Evolutionary conservation across 1,284 basidiomycete species (phyloP).

Genomic region (Phellopilus nigrolimitatus): DNA sequence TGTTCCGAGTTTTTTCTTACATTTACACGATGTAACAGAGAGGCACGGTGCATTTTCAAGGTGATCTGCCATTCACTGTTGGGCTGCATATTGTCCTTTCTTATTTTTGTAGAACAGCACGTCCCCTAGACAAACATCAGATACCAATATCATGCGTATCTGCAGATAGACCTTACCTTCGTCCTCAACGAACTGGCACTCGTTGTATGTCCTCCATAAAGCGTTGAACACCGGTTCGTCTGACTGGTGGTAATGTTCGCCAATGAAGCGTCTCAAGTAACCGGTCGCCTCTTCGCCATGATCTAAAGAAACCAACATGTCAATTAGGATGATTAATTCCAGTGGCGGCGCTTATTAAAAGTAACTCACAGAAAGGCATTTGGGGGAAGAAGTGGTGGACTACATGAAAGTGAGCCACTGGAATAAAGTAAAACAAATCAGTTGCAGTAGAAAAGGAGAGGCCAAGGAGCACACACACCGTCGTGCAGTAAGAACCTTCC

Average conservation of each 20-base stretch:
- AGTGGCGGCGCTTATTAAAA: background rate
- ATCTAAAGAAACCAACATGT: conserved; percentile 28
- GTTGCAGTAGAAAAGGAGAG: background rate
- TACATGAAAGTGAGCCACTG: conserved; percentile 41
- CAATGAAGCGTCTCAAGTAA: conserved; percentile 47
- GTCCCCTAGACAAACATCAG: conserved; percentile 29
- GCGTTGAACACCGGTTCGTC: conserved; percentile 46
- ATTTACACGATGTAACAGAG: no score
- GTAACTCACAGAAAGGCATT: conserved; percentile 31
- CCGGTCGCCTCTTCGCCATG: conserved; percentile 48
- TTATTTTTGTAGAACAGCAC: conserved; percentile 65
- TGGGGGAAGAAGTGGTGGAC: conserved; percentile 35
- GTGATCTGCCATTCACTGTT: no score
- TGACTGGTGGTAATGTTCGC: conserved; percentile 46
- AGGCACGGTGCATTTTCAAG: no score
- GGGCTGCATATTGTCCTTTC: conserved; percentile 34
- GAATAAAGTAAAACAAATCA: background rate
- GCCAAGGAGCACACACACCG: conserved; percentile 3
- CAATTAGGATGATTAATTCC: no score
- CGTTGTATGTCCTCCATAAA: conserved; percentile 54
- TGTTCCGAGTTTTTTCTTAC: no score
- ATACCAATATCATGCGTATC: no score
- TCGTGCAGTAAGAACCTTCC: conserved; percentile 41
- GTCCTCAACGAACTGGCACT: conserved; percentile 70
- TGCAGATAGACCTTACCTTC: conserved; percentile 32